phyloP scores from a whole-genome alignment of 2,329 filamentous ascomycete genomes.

The Domatiomyces catenatus region DNA sequence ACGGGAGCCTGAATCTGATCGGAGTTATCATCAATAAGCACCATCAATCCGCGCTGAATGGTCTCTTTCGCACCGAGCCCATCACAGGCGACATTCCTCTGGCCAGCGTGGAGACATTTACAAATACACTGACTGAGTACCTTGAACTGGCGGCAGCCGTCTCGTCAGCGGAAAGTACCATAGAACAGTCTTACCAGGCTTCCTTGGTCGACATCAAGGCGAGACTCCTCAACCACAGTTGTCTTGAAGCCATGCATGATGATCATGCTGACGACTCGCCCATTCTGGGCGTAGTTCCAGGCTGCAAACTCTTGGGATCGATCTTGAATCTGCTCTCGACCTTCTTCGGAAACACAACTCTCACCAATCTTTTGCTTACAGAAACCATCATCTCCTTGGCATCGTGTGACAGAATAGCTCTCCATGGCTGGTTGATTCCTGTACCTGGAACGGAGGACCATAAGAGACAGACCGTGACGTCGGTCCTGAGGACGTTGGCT shows the following conservation, averaged over 20 bases:
- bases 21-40: constrained; percentile 77
- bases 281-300: constrained; percentile 8
- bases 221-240: constrained; percentile 16
- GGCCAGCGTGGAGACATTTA: constrained; percentile 34
- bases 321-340: constrained; percentile 49
- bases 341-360: constrained; percentile 81
- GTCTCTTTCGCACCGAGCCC: constrained; percentile 43
- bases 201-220: constrained; percentile 26
- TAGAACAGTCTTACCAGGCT: constrained; percentile 29
- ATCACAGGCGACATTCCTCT: constrained; percentile 31
- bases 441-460: constrained; percentile 24
- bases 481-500: constrained; percentile 43
- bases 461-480: constrained; percentile 31
- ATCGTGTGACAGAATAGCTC: constrained; percentile 65
- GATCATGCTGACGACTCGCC: constrained; percentile 36
- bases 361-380: constrained; percentile 78
- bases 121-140: constrained; percentile 26
- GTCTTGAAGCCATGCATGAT: constrained; percentile 6
- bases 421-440: constrained; percentile 73
- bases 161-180: constrained; percentile 21
- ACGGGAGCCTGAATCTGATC: constrained; percentile 73
- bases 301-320: constrained; percentile 31
- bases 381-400: constrained; percentile 69
- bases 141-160: constrained; percentile 25
- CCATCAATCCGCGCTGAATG: constrained; percentile 69